Base-by-base conservation (phyloP, 176 grass and related monocot species). In the Hsuehochloa calcarea region DNA sequence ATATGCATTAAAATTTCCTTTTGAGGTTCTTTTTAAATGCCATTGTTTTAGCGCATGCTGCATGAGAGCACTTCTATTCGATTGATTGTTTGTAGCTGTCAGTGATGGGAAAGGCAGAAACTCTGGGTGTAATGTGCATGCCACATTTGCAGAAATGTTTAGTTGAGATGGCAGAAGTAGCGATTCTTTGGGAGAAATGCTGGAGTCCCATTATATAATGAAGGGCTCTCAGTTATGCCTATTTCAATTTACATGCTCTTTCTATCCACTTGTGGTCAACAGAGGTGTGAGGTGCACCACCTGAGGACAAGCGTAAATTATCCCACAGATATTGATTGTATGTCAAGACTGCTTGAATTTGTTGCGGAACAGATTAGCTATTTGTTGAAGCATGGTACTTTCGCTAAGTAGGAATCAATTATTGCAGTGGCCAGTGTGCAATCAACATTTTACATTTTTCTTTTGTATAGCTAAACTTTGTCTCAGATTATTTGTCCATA, bases 151-250 rank as follows among this genome's bases (percentile, higher is more conserved):
- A 60, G 26, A 22, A 45, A n/a, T 60, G 54, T 51, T 37, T 51
- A 65, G n/a, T 85, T 85, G 9, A 64, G 34, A 13, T 76, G 80
- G 46, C 20, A 61, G 31, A 68, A 39, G 68, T 64, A 52, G 49
- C 16, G 8, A 59, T 74, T 59, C n/a, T n/a, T 59, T 72, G 56
- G 9, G 66, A 68, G 8, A 10, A 41, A 41, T 68, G 7, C 25
- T 68, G 34, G 35, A 68, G 68, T 49, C 60, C 13, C 14, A 50
- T 22, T 52, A 73, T 43, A 22, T 71, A 14, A 47, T n/a, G 44
- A 45, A 46, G 40, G 14, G 51, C 65, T 43, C 66, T 66, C 22
- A 29, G 31, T 52, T 49, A 59, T 9, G 20, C 27, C 43, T 25
- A 75, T 16, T 43, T 70, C 5, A 27, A 29, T 43, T 60, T n/a